Evolutionary conservation across 78 protist species (phyloP).

Genomic region (Monocercomonoides exilis): DNA sequence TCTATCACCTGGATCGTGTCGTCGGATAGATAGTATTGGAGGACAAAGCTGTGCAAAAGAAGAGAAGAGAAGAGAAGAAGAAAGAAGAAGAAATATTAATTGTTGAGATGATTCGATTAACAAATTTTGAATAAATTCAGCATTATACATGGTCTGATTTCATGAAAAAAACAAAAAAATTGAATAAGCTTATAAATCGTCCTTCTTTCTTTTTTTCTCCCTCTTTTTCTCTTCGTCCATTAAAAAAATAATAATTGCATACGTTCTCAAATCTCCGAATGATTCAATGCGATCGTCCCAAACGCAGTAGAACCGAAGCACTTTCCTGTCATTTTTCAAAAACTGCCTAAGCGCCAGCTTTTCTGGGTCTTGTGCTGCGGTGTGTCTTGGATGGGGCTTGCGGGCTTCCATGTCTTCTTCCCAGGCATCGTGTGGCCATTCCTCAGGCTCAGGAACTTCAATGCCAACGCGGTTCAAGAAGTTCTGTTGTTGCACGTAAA

Average conservation of each 20-base stretch:
- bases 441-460: not conserved
- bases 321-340: conserved; percentile 46
- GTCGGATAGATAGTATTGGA: conserved; percentile 62
- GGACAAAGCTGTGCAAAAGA: conserved; percentile 15
- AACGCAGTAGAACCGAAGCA: conserved; percentile 48
- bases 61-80: not conserved
- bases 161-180: not conserved
- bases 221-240: not conserved
- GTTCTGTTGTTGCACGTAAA: not conserved
- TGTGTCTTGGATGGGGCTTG: not conserved
- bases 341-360: conserved; percentile 19
- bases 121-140: not conserved
- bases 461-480: not conserved
- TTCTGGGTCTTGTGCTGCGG: not conserved
- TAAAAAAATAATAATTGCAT: not conserved
- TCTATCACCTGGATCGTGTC: conserved; percentile 49
- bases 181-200: not conserved
- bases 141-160: not conserved
- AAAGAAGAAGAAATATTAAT: not conserved
- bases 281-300: conserved; percentile 55
- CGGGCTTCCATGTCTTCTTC: not conserved
- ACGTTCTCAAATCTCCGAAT: conserved; percentile 36
- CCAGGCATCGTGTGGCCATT: not conserved
- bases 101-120: not conserved
- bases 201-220: not conserved